Evolutionary conservation across 148 eudicot genomes (phyloP), one percentile per base, ranked within the genome.

Genomic region (Vaccinium darrowii): DNA sequence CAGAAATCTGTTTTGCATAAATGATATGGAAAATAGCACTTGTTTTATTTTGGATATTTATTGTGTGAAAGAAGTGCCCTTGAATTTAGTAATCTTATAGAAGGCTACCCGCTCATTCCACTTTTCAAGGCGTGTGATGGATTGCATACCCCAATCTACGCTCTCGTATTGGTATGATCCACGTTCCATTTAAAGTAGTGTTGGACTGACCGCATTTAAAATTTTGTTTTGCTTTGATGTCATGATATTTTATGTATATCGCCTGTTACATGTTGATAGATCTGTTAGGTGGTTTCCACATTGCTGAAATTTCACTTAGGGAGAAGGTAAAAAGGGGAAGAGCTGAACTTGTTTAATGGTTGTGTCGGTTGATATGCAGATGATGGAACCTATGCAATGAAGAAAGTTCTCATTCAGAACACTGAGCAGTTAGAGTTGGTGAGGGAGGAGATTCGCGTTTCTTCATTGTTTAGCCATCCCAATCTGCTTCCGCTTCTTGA

Each of bases 301-400:
- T 33, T 67, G 16, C 36, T 25, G 33, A 11, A 23, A 30, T 79
- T 79, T 79, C 15, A 49, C 39, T 58, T 50, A 6, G n/a, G 52
- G 30, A 58, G 16, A 36, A 39, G 18, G 36, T 9, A 80, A 57
- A 56, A 23, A 30, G 1, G 3, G 33, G 7, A 54, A 23, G 13
- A 60, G 39, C 10, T 80, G 9, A 36, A 36, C 33, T 60, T 43
- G 73, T 36, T 80, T 60, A 60, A 36, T 39, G 63, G 63, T 80
- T 39, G n/a, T 73, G 30, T 80, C 84, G 79, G 82, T 49, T 85
- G 54, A 84, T 84, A 71, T 90, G 91, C 88, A 97, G 99, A 91
- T 87, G 99, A 97, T 89, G 99, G 98, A 80, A 97, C 98, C 57
- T 97, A 97, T 90, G 99, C 99, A 30, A 94, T 97, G 98, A 97